Evolutionary conservation across 345 rosid species (phyloP), one percentile per base, ranked within the genome.

Genomic region (Populus pruinosa): DNA sequence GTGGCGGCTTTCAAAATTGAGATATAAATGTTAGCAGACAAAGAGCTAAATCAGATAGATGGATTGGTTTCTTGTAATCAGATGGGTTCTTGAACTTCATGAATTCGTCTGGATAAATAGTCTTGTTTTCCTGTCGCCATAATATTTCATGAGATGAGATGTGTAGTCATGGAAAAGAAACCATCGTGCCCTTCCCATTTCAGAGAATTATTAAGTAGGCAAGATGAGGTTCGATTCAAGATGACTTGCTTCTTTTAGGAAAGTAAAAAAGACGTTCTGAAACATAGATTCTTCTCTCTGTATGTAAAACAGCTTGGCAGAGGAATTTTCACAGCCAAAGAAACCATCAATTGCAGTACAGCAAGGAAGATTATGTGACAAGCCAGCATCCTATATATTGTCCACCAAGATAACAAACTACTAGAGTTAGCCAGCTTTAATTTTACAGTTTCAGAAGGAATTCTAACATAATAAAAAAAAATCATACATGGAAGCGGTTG

Each of bases 1-100:
- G 78, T 67, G 71, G 74, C 80, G 69, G 74, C 80, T 75, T 82
- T 77, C 83, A 69, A 11, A 79, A 71, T 71, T 72, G 85, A 80
- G 72, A 64, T 50, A 56, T 72, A 6, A 73, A 59, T 5, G 23
- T 29, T 72, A 47, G 49, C 12, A 43, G 78, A 56, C 41, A 33
- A 39, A 55, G 35, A 25, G 41, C 41, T 16, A 29, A 17, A 23
- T 67, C 49, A 33, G 36, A 72, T 59, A 49, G 77, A 43, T 68
- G 56, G 18, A 29, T 72, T 36, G 67, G 55, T 36, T 73, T 23
- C 55, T 72, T 20, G 5, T 35, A 12, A 63, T 71, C 73, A 63
- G 74, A 80, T 56, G 67, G 55, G 20, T 73, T 23, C 55, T 72
- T 76, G 67, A 62, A 66, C 74, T 72, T 82, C 67, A 71, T 75